Evolutionary conservation across 306 rosid species (phyloP).

Genomic region (Pyrus bretschneideri): DNA sequence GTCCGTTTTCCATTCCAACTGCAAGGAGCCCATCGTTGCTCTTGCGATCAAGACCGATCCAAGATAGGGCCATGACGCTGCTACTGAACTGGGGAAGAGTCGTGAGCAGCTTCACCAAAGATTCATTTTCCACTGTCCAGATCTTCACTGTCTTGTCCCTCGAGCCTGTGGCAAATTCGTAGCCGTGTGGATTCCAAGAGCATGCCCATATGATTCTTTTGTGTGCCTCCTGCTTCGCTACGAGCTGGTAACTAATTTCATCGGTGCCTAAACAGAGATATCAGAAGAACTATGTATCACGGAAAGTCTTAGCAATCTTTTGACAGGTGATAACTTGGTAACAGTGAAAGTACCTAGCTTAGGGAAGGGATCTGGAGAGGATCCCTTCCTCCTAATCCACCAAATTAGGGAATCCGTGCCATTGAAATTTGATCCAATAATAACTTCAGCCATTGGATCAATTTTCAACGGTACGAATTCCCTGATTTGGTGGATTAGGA

Average conservation of each 20-base stretch:
- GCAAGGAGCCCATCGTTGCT: constrained; percentile 58
- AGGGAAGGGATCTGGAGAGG: no score
- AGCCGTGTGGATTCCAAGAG: constrained; percentile 82
- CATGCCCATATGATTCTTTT: constrained; percentile 97
- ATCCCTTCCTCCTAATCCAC: no score
- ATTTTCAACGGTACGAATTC: no score
- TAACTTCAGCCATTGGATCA: no score
- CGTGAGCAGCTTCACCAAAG: constrained; percentile 45
- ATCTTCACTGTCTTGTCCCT: constrained; percentile 81
- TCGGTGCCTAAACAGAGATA: constrained; percentile 39
- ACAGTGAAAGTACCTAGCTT: neutral
- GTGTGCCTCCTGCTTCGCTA: constrained; percentile 80
- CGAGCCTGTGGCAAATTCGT: constrained; percentile 92
- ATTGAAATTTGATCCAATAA: no score
- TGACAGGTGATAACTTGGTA: neutral
- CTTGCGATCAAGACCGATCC: constrained; percentile 32
- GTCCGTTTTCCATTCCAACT: constrained; percentile 88
- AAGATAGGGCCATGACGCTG: constrained; percentile 80
- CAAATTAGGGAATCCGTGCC: no score
- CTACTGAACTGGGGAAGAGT: constrained; percentile 55
- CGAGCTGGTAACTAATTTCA: constrained; percentile 47
- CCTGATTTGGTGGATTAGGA: no score
- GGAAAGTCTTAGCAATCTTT: neutral
- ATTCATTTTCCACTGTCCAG: constrained; percentile 50
- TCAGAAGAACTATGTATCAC: neutral